Percentiles rank a stretch among this genome's conserved stretches.
These are phyloP conservation scores for Zarea fungicola DNA, from an alignment of 2,329 filamentous ascomycete species.

Conservation along the genomic window DNA sequence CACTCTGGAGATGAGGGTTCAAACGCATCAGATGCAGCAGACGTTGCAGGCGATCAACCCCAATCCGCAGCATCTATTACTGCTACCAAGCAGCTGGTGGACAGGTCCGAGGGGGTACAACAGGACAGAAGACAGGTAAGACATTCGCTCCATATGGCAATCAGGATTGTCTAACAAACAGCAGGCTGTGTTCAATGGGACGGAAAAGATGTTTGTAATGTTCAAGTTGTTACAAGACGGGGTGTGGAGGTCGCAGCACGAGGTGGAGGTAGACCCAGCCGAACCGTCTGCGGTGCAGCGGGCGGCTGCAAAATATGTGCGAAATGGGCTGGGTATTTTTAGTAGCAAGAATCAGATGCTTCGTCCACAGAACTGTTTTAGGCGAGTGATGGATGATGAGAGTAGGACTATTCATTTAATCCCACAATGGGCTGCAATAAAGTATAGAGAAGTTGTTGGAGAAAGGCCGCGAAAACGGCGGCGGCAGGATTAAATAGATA, in stretches of 20 bases:
- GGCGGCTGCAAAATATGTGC: neutral
- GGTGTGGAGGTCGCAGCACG: slow-evolving; percentile 1
- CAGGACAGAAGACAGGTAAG: neutral
- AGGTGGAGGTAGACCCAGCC: neutral
- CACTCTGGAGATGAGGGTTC: neutral
- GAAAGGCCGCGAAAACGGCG: slow-evolving; percentile 1
- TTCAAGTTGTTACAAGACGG: neutral
- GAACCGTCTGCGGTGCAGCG: slow-evolving; percentile 1
- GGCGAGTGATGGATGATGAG: neutral
- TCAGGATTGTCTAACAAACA: neutral
- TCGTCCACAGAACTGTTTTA: slow-evolving; percentile 2
- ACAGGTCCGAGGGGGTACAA: neutral
- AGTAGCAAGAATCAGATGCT: slow-evolving; percentile 5
- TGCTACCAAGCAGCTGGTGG: neutral
- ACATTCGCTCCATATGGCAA: neutral
- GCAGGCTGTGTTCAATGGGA: neutral
- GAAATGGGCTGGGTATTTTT: slow-evolving; percentile 1
- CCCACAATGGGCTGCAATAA: neutral
- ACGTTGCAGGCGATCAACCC: neutral
- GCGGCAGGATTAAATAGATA: neutral
- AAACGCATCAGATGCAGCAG: neutral
- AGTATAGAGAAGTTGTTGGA: slow-evolving; percentile 1
- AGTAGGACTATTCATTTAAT: slow-evolving; percentile 4
- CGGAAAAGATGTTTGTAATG: neutral
- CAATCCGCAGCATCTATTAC: neutral